phyloP scores from a whole-genome alignment of 148 eudicot genomes.

The Tetragonia tetragonoides region DNA sequence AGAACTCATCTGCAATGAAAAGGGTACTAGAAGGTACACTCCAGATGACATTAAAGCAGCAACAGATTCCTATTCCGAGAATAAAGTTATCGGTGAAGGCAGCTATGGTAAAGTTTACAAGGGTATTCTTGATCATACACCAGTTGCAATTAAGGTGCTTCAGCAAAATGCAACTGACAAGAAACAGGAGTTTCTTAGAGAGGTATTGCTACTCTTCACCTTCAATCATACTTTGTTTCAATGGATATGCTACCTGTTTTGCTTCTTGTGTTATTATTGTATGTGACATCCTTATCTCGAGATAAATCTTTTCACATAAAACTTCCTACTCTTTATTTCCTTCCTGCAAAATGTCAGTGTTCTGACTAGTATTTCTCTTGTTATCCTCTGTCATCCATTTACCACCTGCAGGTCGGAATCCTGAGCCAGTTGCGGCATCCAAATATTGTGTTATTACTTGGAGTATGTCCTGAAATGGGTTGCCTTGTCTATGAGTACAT shows the following conservation, averaged over 20 bases:
- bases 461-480: conserved; percentile 76
- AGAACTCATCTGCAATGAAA: conserved; percentile 52
- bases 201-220: conserved; percentile 33
- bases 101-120: conserved; percentile 73
- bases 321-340: background rate
- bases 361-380: background rate
- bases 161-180: conserved; percentile 57
- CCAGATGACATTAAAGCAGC: conserved; percentile 55
- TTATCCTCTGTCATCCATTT: conserved; percentile 1
- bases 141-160: conserved; percentile 80
- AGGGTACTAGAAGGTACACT: conserved; percentile 56
- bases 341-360: background rate
- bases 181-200: conserved; percentile 68
- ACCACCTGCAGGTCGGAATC: conserved; percentile 50
- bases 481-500: conserved; percentile 56
- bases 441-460: conserved; percentile 60
- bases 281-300: background rate
- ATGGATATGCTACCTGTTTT: no score
- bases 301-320: background rate
- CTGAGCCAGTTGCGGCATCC: conserved; percentile 73
- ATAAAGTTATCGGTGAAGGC: conserved; percentile 73
- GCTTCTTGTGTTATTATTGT: background rate
- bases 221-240: background rate
- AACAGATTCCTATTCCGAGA: conserved; percentile 53
- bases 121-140: conserved; percentile 69